Evolutionary conservation across 306 rosid genomes (phyloP).

Genomic region (Ormosia emarginata): DNA sequence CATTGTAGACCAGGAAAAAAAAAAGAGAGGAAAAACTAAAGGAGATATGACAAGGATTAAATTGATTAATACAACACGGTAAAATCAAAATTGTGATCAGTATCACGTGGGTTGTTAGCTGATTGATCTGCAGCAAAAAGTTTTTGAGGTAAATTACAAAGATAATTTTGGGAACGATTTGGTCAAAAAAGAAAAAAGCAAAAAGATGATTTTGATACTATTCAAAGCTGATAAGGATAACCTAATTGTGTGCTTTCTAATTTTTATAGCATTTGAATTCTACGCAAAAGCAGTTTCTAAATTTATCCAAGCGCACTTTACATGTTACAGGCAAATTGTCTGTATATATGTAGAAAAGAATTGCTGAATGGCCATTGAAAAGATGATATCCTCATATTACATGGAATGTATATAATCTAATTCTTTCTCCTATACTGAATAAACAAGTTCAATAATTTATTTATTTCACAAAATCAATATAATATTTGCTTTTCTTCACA

Average conservation of each 20-base stretch:
- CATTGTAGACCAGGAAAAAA: neutral
- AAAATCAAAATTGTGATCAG: neutral
- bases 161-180: neutral
- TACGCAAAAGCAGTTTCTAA: neutral
- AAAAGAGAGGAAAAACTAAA: neutral
- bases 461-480: neutral
- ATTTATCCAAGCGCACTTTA: neutral
- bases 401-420: too few relatives aligned
- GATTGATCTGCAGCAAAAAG: neutral
- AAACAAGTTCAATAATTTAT: neutral
- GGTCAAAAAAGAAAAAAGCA: neutral
- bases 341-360: neutral
- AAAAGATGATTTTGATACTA: neutral
- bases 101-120: slow-evolving; percentile 1
- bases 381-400: too few relatives aligned
- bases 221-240: neutral
- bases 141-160: neutral
- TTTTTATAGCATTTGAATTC: neutral
- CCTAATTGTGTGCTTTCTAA: neutral
- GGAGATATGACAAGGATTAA: neutral
- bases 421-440: neutral
- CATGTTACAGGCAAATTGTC: neutral
- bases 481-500: neutral
- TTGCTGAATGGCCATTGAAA: neutral
- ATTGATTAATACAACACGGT: neutral